Evolutionary conservation across 2,329 filamentous ascomycete species (phyloP).

Genomic region (Diaporthe sp.): DNA sequence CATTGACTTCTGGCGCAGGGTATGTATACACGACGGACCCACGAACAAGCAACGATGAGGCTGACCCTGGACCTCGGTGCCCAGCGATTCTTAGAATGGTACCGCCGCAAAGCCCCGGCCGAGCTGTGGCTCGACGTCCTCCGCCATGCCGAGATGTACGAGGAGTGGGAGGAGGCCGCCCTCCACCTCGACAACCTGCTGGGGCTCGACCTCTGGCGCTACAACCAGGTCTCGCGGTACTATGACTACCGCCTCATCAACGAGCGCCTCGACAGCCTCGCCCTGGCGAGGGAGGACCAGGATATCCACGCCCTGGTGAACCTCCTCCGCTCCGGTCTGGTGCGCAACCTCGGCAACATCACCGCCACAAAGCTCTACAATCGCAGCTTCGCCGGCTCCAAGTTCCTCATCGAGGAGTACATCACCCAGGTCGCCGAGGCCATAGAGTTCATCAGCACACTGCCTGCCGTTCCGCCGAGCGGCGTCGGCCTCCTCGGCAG

Average conservation of each 20-base stretch:
- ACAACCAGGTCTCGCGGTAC: conserved; percentile 82
- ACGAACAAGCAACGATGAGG: neutral
- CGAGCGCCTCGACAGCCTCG: conserved; percentile 79
- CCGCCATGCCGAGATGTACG: conserved; percentile 76
- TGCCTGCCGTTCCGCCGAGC: conserved; percentile 58
- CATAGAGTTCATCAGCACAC: conserved; percentile 79
- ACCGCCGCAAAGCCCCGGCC: conserved; percentile 73
- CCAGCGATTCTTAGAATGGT: conserved; percentile 79
- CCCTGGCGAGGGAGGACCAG: conserved; percentile 48
- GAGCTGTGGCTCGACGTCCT: conserved; percentile 77
- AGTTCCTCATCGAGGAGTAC: conserved; percentile 92
- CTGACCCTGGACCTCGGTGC: conserved; percentile 6
- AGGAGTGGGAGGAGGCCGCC: conserved; percentile 90
- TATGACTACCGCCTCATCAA: conserved; percentile 91
- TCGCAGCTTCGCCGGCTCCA: conserved; percentile 88
- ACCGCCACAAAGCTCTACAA: conserved; percentile 86
- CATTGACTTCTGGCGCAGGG: conserved; percentile 72
- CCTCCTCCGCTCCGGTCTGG: conserved; percentile 81
- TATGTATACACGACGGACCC: conserved; percentile 52
- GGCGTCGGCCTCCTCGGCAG: conserved; percentile 20
- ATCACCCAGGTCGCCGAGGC: conserved; percentile 86
- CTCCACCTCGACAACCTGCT: conserved; percentile 85
- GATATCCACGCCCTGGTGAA: conserved; percentile 84
- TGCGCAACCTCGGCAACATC: conserved; percentile 94
- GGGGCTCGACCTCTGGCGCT: conserved; percentile 87